phyloP scores from a whole-genome alignment of 139 green algal genomes.

The Auxenochlorella pyrenoidosa region DNA sequence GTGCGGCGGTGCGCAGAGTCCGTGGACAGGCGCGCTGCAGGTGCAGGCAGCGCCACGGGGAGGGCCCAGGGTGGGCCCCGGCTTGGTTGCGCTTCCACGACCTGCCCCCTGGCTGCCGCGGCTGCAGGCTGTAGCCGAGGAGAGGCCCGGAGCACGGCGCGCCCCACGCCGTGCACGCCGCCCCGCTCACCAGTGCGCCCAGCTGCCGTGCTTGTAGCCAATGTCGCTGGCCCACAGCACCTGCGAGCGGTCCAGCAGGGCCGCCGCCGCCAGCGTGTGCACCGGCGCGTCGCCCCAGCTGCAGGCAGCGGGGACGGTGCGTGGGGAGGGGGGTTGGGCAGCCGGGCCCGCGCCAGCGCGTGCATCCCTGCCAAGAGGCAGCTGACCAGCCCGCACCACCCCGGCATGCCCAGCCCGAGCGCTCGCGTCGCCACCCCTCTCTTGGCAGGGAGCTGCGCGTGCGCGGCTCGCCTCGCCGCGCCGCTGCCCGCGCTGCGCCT shows the following conservation, averaged over 20 bases:
- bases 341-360: not conserved
- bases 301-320: not conserved
- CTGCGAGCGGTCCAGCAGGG: constrained; percentile 23
- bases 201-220: constrained; percentile 21
- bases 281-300: constrained; percentile 55
- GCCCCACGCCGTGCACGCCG: not conserved
- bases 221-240: constrained; percentile 11
- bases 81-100: too few relatives aligned
- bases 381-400: too few relatives aligned
- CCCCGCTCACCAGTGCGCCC: constrained; percentile 5
- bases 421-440: too few relatives aligned
- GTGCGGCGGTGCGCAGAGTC: too few relatives aligned
- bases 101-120: too few relatives aligned
- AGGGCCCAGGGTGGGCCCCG: too few relatives aligned
- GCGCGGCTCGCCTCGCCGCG: too few relatives aligned
- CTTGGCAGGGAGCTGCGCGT: too few relatives aligned
- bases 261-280: constrained; percentile 47
- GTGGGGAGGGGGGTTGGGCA: too few relatives aligned
- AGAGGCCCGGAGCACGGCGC: too few relatives aligned
- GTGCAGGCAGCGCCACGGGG: not conserved
- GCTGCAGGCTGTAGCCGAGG: not conserved
- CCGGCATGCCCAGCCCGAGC: too few relatives aligned
- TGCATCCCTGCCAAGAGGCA: too few relatives aligned
- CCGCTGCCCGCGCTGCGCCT: not conserved
- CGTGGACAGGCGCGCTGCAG: not conserved